These are phyloP conservation scores for Verticillium dahliae DNA, from an alignment of 2,329 filamentous ascomycete genomes.

Conservation along the genomic window DNA sequence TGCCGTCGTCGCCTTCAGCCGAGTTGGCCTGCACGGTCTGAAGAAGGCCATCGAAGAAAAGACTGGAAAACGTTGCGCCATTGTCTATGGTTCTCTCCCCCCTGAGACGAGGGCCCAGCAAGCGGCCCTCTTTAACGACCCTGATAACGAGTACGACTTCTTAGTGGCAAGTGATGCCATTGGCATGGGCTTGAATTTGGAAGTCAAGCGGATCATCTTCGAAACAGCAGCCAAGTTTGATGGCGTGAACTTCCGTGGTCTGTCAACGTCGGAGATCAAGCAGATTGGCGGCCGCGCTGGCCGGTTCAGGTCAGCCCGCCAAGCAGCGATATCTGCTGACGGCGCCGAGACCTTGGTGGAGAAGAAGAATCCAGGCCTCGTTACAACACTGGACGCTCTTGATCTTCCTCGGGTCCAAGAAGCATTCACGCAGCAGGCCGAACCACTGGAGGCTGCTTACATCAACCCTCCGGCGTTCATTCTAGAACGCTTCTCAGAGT, in stretches of 20 bases:
- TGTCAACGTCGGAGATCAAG: conserved; percentile 76
- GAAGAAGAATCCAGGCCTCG: conserved; percentile 44
- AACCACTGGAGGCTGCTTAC: conserved; percentile 63
- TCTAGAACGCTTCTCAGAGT: conserved; percentile 69
- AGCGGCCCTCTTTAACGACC: conserved; percentile 89
- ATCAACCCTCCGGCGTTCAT: conserved; percentile 66
- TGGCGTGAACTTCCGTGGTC: conserved; percentile 45
- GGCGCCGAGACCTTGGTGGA: conserved; percentile 6
- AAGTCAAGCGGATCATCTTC: conserved; percentile 85
- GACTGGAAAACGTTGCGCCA: conserved; percentile 77
- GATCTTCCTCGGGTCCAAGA: conserved; percentile 59
- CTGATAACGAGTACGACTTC: conserved; percentile 90
- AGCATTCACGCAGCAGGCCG: conserved; percentile 58
- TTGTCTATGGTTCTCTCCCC: conserved; percentile 87
- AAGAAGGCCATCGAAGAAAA: conserved; percentile 69
- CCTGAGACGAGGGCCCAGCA: conserved; percentile 91
- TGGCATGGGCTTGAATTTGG: conserved; percentile 93
- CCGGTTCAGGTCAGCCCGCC: conserved; percentile 67
- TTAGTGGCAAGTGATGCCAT: conserved; percentile 93
- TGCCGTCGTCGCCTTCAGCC: conserved; percentile 80
- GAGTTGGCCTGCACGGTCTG: conserved; percentile 72
- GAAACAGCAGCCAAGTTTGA: conserved; percentile 71
- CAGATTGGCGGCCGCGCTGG: conserved; percentile 93
- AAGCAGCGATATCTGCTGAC: conserved; percentile 30
- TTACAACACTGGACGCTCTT: conserved; percentile 68